These are phyloP conservation scores for Olyra latifolia DNA, from an alignment of 176 grass and related monocot genomes.

Conservation along the genomic window DNA sequence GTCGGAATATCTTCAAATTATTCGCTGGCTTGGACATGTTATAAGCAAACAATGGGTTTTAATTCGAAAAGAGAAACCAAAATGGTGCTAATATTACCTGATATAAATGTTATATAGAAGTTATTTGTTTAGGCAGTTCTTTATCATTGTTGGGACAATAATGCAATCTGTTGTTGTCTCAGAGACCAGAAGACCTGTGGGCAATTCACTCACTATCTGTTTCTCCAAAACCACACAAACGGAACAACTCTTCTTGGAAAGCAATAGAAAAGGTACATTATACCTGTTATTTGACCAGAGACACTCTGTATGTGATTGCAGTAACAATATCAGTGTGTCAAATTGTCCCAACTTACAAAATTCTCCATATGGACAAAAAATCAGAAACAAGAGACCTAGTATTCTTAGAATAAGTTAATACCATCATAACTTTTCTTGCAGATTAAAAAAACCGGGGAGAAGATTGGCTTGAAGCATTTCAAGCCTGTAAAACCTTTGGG, in stretches of 20 bases:
- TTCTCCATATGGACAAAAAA: neutral
- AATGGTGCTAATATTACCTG: neutral
- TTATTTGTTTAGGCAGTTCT: neutral
- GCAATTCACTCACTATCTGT: slow-evolving; percentile 68
- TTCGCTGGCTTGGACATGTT: neutral
- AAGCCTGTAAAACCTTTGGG: slow-evolving; percentile 86
- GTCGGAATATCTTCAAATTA: neutral
- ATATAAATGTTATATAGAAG: neutral
- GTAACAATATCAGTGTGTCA: neutral
- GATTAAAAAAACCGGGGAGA: slow-evolving; percentile 63
- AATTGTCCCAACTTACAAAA: slow-evolving; percentile 15
- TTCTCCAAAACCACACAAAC: slow-evolving; percentile 94
- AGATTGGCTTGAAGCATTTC: slow-evolving; percentile 89
- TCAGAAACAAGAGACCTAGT: neutral
- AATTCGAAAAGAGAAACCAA: neutral
- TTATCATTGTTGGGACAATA: slow-evolving; percentile 9
- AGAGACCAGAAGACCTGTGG: slow-evolving; percentile 95
- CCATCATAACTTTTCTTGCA: slow-evolving; percentile 16
- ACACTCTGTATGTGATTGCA: slow-evolving; percentile 1
- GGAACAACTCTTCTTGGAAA: slow-evolving; percentile 80
- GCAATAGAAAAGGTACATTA: slow-evolving; percentile 77
- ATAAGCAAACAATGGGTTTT: neutral
- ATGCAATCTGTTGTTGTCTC: slow-evolving; percentile 38
- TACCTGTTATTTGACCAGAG: neutral
- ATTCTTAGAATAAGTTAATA: neutral